Evolutionary conservation across 768 basidiomycete species (phyloP).

Genomic region (Leccinum rimulosum): DNA sequence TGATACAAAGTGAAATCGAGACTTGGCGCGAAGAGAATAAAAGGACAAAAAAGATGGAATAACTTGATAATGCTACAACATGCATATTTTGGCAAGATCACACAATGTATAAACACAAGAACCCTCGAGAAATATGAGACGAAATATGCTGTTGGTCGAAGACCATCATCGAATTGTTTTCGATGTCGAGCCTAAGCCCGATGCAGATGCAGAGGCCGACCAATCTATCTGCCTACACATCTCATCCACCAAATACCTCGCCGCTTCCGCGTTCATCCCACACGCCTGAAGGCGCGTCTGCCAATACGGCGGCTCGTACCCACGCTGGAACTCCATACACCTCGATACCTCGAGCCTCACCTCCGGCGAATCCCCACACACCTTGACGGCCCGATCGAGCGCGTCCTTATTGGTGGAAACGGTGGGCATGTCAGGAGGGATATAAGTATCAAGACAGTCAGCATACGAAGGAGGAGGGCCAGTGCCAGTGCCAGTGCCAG

Average conservation of each 20-base stretch:
- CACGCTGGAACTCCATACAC: conserved; percentile 23
- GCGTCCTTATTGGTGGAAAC: conserved; percentile 12
- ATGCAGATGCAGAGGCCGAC: neutral
- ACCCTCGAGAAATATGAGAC: neutral
- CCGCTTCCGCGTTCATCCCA: conserved; percentile 16
- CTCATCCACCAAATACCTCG: conserved; percentile 21
- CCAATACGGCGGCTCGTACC: conserved; percentile 31
- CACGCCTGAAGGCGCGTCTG: conserved; percentile 22
- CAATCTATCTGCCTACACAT: conserved; percentile 29
- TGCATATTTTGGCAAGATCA: neutral
- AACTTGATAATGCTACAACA: conserved; percentile 6
- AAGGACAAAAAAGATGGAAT: neutral
- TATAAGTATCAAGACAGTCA: conserved; percentile 5
- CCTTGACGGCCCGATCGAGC: conserved; percentile 23
- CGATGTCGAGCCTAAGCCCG: neutral
- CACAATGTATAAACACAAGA: neutral
- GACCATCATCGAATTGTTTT: conserved; percentile 3
- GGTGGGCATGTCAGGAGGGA: conserved; percentile 5
- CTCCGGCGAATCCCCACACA: conserved; percentile 15
- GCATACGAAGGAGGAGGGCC: conserved; percentile 20
- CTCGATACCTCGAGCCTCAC: conserved; percentile 21
- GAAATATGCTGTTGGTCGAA: neutral
- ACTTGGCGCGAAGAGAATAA: neutral
- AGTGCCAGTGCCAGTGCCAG: conserved; percentile 14
- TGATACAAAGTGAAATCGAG: too few species aligned